phyloP scores from a whole-genome alignment of 2,329 filamentous ascomycete genomes.

The Penicillium palitans region DNA sequence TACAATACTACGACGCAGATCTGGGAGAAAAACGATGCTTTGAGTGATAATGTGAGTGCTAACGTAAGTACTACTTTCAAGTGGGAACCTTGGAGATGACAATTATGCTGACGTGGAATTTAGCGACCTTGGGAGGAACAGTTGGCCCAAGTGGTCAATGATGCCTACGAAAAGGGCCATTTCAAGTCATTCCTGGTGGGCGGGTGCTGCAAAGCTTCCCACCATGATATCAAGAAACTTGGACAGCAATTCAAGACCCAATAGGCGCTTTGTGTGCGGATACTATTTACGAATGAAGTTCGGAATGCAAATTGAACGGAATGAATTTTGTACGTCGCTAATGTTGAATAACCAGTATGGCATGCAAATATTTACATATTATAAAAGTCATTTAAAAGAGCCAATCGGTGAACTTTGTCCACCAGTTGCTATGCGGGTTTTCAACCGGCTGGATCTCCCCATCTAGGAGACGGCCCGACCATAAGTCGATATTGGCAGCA shows the following conservation, averaged over 20 bases:
- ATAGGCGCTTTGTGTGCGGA: neutral
- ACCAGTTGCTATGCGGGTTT: constrained; percentile 20
- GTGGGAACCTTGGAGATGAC: neutral
- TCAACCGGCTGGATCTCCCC: constrained; percentile 28
- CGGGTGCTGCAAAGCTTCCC: constrained; percentile 50
- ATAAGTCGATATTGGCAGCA: constrained; percentile 32
- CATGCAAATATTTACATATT: constrained; percentile 23
- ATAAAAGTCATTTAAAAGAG: constrained; percentile 21
- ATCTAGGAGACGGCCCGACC: constrained; percentile 34
- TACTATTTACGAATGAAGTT: neutral
- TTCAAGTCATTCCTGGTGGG: constrained; percentile 43
- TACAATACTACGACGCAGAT: constrained; percentile 64
- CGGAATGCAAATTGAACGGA: neutral
- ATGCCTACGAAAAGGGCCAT: constrained; percentile 29
- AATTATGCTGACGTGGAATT: constrained; percentile 14
- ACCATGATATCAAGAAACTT: constrained; percentile 38
- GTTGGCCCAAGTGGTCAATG: constrained; percentile 36
- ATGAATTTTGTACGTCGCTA: constrained; percentile 5
- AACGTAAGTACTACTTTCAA: neutral
- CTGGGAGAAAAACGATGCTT: constrained; percentile 50
- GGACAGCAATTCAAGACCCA: constrained; percentile 19
- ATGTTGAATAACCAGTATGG: constrained; percentile 17
- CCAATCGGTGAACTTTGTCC: constrained; percentile 30
- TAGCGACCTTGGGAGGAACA: constrained; percentile 41
- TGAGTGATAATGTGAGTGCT: constrained; percentile 21